Base-by-base conservation (phyloP, 441 rosid species). In the Brassica hybrid region DNA sequence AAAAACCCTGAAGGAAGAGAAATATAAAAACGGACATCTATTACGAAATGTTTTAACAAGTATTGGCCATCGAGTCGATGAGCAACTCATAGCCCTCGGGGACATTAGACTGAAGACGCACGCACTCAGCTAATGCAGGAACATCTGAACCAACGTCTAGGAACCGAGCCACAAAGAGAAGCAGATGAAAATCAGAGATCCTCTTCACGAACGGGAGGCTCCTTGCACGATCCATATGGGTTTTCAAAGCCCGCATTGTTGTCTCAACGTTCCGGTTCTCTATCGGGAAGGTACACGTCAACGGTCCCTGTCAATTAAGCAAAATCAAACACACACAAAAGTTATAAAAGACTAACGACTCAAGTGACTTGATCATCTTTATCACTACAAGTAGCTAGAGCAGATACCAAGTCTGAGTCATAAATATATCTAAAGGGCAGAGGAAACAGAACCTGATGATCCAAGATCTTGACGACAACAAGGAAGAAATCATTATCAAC, bases 401-500 rank as follows among this genome's bases (percentile, higher is more conserved):
- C 16, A 59, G 18, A 7, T 41, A 34, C 52, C 30, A 68, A 30
- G 18, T 48, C 13, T 1, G 14, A 60, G 18, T 43, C 61, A 6
- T 50, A 50, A 7, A 74, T 0, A 45, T 1, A 2, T 17, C 36
- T 45, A 2, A 11, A 56, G 27, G 54, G 60, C 0, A 19, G 1
- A 71, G n/a, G 88, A 5, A 30, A 30, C 34, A 25, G 11, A 63
- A 96, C 89, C 65, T 89, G 86, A 84, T 94, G 99, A 83, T 96
- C 99, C 19, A 92, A 76, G 68, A 96, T 96, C 91, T 96, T 96
- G 67, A 96, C 93, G 5, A 96, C 90, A n/a, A 92, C 97, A 81
- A 96, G 83, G 96, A 94, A 92, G 84, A 96, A 96, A 89, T 96
- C 99, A 77, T 91, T 96, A 62, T 96, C 99, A 6, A 96, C 97